phyloP scores from a whole-genome alignment of 495 filamentous ascomycete genomes.

The Clohesyomyces aquaticus region DNA sequence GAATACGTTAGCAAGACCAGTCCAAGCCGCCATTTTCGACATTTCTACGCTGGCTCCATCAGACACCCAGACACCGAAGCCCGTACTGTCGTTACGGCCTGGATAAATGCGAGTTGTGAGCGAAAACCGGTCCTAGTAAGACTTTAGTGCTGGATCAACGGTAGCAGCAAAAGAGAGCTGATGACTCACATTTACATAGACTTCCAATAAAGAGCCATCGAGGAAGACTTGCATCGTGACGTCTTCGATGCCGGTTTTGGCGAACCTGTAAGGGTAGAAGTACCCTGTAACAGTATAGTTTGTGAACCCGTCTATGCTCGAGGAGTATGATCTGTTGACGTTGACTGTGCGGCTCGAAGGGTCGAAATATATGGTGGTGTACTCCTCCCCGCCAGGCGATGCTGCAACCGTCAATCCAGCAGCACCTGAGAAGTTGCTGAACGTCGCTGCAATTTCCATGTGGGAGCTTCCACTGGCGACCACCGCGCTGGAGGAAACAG shows the following conservation, averaged over 20 bases:
- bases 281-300: slow-evolving; percentile 44
- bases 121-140: slow-evolving; percentile 43
- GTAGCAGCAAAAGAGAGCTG: background rate
- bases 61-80: slow-evolving; percentile 44
- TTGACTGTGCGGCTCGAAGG: slow-evolving; percentile 45
- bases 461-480: slow-evolving; percentile 32
- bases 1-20: slow-evolving; percentile 41
- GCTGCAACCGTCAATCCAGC: slow-evolving; percentile 43
- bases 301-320: slow-evolving; percentile 40
- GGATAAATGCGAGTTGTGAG: slow-evolving; percentile 49
- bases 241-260: slow-evolving; percentile 30
- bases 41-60: slow-evolving; percentile 39
- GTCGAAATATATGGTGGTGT: slow-evolving; percentile 47
- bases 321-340: slow-evolving; percentile 44
- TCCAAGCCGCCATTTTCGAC: slow-evolving; percentile 38
- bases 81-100: slow-evolving; percentile 39
- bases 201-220: slow-evolving; percentile 47
- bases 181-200: slow-evolving; percentile 44
- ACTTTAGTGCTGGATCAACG: slow-evolving; percentile 11
- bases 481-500: slow-evolving; percentile 29
- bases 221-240: slow-evolving; percentile 46
- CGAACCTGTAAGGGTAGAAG: slow-evolving; percentile 46
- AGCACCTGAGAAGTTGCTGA: slow-evolving; percentile 38
- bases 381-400: slow-evolving; percentile 45
- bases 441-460: slow-evolving; percentile 42